Evolutionary conservation across 805 yeast species (phyloP).

Genomic region (Candida gorgasii): DNA sequence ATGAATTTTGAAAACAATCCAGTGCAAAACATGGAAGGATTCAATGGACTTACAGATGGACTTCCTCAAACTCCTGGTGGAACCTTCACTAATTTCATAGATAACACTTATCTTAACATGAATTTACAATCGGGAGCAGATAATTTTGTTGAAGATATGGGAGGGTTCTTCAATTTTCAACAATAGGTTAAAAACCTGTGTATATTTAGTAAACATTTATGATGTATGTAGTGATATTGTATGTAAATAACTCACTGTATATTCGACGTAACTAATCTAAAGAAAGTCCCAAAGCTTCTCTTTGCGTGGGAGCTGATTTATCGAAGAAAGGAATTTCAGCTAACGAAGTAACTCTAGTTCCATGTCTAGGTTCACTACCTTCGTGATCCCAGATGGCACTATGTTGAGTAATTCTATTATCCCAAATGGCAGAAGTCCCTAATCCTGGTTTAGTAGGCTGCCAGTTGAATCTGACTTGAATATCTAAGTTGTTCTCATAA

Average conservation of each 20-base stretch:
- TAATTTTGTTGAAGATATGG: constrained; percentile 22
- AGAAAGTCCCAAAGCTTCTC: constrained; percentile 47
- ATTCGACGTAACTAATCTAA: neutral
- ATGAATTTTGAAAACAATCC: constrained; percentile 4
- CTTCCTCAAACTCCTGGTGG: constrained; percentile 27
- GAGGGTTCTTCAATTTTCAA: constrained; percentile 25
- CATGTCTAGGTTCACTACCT: constrained; percentile 48
- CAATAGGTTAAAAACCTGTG: neutral
- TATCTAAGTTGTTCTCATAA: constrained; percentile 52
- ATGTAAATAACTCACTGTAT: neutral
- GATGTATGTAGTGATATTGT: neutral
- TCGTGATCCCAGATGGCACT: constrained; percentile 53
- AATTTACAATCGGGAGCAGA: constrained; percentile 39
- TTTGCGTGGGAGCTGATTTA: constrained; percentile 49
- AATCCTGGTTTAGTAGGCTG: constrained; percentile 34
- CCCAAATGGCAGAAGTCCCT: constrained; percentile 61
- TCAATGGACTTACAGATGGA: constrained; percentile 1
- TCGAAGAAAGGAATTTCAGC: constrained; percentile 57
- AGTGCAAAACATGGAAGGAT: neutral
- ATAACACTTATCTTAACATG: constrained; percentile 43
- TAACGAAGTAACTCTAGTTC: constrained; percentile 49
- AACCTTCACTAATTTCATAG: constrained; percentile 37
- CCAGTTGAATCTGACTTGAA: constrained; percentile 59
- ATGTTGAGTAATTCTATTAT: constrained; percentile 57
- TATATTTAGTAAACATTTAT: too few species aligned